A percentile compares a stretch with the other conserved stretches of the same genome.
These are phyloP conservation scores for Hanseniaspora mollemarum DNA, from an alignment of 805 yeast species.

Conservation along the genomic window DNA sequence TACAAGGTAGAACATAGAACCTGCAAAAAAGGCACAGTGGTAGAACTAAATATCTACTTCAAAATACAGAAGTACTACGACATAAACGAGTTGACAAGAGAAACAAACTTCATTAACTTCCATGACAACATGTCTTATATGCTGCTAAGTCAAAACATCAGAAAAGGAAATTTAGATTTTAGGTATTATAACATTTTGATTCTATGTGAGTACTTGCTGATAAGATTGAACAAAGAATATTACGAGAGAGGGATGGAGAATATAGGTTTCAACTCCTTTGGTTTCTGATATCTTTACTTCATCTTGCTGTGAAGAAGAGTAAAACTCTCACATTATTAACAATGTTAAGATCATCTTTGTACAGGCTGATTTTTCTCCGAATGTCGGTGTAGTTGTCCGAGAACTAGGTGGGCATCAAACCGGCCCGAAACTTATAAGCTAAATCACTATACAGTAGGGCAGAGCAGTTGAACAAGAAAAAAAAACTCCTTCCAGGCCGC, in stretches of 20 bases:
- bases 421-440: not conserved
- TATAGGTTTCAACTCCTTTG: not conserved
- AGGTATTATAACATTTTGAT: constrained; percentile 3
- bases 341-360: not conserved
- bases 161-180: not conserved
- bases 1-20: not conserved
- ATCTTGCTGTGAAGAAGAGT: no score
- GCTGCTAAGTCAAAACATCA: not conserved
- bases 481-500: no score
- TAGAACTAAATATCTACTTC: not conserved
- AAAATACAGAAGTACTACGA: not conserved
- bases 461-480: not conserved
- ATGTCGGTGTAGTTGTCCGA: no score
- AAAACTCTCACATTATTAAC: no score
- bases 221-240: not conserved
- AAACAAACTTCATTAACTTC: constrained; percentile 4
- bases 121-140: constrained; percentile 12
- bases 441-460: no score
- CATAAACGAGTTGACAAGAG: not conserved
- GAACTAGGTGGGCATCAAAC: no score
- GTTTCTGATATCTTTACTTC: not conserved
- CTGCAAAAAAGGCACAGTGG: not conserved
- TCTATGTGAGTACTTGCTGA: not conserved
- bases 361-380: no score
- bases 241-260: not conserved